Evolutionary conservation across 192 early-diverging fungal genomes (phyloP).

Genomic region (Coemansia sp.): DNA sequence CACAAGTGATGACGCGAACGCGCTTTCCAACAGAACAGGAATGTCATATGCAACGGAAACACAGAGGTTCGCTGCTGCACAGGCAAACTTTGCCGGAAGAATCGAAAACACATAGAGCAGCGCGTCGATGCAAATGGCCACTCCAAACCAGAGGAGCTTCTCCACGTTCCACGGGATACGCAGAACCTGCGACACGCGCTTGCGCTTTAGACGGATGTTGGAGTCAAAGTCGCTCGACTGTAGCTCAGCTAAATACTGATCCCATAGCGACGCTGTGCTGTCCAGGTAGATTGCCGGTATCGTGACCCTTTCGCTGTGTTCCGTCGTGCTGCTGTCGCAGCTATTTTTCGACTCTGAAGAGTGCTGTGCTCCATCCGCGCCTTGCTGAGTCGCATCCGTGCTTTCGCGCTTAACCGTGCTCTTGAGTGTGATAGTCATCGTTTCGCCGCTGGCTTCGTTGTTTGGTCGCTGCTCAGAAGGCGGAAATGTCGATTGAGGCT

Average conservation of each 20-base stretch:
- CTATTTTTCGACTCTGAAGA: not conserved
- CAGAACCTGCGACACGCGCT: slow-evolving; percentile 85
- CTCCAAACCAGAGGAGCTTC: slow-evolving; percentile 92
- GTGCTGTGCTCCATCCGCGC: not conserved
- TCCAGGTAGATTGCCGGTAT: slow-evolving; percentile 50
- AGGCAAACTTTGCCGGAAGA: slow-evolving; percentile 78
- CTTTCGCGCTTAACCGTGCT: slow-evolving; percentile 26
- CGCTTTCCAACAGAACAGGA: slow-evolving; percentile 13
- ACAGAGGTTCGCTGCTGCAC: slow-evolving; percentile 58
- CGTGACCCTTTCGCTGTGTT: slow-evolving; percentile 20
- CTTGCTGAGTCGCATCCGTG: not conserved
- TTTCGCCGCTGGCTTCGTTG: slow-evolving; percentile 24
- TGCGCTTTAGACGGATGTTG: slow-evolving; percentile 80
- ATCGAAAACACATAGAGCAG: slow-evolving; percentile 96
- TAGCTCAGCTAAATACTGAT: slow-evolving; percentile 52
- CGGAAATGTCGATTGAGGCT: not conserved
- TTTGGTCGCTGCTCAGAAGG: not conserved
- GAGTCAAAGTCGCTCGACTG: slow-evolving; percentile 63
- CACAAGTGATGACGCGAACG: slow-evolving; percentile 3
- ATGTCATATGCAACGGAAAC: slow-evolving; percentile 17
- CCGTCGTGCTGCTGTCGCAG: slow-evolving; percentile 2
- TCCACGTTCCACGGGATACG: slow-evolving; percentile 86
- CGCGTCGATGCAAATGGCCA: slow-evolving; percentile 89
- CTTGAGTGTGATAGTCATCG: slow-evolving; percentile 53
- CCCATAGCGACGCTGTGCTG: slow-evolving; percentile 49